These are phyloP conservation scores for Eremomyces bilateralis DNA, from an alignment of 495 filamentous ascomycete species.

Conservation along the genomic window DNA sequence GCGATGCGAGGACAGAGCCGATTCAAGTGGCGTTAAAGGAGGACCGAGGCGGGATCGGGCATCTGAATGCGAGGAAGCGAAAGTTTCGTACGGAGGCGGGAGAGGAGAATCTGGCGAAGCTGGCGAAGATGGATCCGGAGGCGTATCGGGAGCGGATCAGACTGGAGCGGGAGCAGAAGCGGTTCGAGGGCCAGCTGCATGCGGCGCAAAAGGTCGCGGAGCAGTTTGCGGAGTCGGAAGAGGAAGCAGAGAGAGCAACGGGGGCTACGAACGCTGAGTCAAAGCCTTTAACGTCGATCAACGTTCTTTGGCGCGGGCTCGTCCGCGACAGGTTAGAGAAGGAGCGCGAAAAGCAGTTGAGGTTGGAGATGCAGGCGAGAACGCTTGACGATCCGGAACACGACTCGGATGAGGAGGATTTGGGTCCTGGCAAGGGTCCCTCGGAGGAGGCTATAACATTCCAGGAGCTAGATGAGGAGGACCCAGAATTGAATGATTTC, in stretches of 20 bases:
- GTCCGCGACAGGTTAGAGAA: conserved; percentile 43
- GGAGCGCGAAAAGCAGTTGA: conserved; percentile 44
- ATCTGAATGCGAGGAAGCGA: conserved; percentile 62
- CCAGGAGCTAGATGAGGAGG: conserved; percentile 67
- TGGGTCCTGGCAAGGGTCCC: conserved; percentile 25
- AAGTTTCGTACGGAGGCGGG: conserved; percentile 42
- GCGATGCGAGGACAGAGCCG: conserved; percentile 34
- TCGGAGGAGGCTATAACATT: too few relatives aligned
- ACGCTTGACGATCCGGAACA: conserved; percentile 32
- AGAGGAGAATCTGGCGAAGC: conserved; percentile 31
- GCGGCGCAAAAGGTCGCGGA: conserved; percentile 59
- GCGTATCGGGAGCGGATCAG: conserved; percentile 58
- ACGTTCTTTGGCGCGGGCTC: conserved; percentile 60
- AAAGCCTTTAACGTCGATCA: conserved; percentile 27
- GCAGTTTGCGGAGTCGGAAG: conserved; percentile 1
- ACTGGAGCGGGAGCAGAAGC: conserved; percentile 46
- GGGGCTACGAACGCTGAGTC: not conserved
- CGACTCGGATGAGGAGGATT: conserved; percentile 29
- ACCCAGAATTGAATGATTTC: conserved; percentile 69
- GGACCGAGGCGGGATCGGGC: conserved; percentile 63
- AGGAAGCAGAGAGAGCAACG: conserved; percentile 4
- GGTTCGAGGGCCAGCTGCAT: conserved; percentile 40
- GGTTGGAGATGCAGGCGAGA: conserved; percentile 41
- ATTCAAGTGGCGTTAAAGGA: conserved; percentile 52
- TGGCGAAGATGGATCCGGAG: conserved; percentile 42